Evolutionary conservation across 495 filamentous ascomycete species (phyloP).

Genomic region (Aspergillus asperescens): DNA sequence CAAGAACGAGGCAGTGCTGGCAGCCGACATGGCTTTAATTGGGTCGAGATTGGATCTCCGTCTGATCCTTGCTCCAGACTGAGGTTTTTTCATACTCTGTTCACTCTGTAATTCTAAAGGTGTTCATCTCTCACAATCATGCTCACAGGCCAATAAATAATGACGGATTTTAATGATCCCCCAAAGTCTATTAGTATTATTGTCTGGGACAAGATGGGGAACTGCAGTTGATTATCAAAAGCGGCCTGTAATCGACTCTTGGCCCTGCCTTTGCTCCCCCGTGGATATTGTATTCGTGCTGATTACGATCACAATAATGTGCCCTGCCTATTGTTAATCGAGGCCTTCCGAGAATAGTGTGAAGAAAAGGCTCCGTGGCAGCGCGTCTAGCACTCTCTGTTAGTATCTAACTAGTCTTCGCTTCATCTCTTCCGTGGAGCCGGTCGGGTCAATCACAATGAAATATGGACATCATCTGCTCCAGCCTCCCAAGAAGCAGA

Average conservation of each 20-base stretch:
- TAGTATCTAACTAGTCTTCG: neutral
- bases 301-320: neutral
- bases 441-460: neutral
- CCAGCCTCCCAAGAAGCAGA: no score
- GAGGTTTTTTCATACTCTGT: neutral
- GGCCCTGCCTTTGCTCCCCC: no score
- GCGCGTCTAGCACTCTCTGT: no score
- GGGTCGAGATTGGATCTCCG: neutral
- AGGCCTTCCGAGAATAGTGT: neutral
- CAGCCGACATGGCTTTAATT: conserved; percentile 6
- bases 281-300: no score
- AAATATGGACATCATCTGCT: no score
- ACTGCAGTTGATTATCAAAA: neutral
- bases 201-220: no score
- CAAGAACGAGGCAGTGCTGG: conserved; percentile 27
- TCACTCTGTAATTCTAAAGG: neutral
- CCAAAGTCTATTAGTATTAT: neutral
- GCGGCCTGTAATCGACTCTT: no score
- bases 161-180: neutral
- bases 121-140: no score
- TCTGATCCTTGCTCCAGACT: neutral
- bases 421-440: neutral
- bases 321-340: neutral
- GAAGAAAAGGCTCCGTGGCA: neutral
- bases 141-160: no score